A percentile compares a stretch with the other conserved stretches of the same genome.
Conservation (phyloP, 352 stramenopile species). For the Pythium oligandrum region DNA sequence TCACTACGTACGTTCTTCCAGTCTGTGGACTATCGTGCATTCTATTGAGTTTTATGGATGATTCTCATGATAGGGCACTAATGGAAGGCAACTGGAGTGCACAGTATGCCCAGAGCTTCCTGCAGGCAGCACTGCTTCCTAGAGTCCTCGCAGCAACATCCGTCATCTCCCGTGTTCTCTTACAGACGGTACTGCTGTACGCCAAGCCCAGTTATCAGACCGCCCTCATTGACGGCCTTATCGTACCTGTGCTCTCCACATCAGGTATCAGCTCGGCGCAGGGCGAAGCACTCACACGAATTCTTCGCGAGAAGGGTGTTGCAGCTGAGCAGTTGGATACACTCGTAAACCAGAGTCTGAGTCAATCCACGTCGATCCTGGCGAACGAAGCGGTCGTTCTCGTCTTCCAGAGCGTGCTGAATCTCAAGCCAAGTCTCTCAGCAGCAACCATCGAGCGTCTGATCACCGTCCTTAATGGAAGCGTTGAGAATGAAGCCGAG, state of each 20-base stretch:
- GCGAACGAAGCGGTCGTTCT: conserved; percentile 61
- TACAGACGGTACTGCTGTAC: conserved; percentile 57
- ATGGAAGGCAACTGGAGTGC: conserved; percentile 70
- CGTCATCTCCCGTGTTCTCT: conserved; percentile 68
- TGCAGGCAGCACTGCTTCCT: conserved; percentile 48
- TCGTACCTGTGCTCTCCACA: conserved; percentile 45
- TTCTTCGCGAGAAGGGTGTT: conserved; percentile 46
- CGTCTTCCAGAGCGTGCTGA: conserved; percentile 73
- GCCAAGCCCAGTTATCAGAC: conserved; percentile 31
- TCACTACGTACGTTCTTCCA: conserved; percentile 30
- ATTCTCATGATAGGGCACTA: conserved; percentile 28
- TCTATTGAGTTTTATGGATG: too few relatives aligned
- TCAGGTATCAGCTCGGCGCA: conserved; percentile 36
- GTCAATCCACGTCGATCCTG: conserved; percentile 18
- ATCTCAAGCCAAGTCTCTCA: conserved; percentile 46
- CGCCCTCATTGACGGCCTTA: conserved; percentile 42
- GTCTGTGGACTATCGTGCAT: too few relatives aligned
- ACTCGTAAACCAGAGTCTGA: conserved; percentile 33
- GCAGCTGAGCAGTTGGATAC: conserved; percentile 41
- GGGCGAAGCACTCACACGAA: conserved; percentile 63
- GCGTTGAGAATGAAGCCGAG: conserved; percentile 1
- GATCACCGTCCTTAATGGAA: not conserved
- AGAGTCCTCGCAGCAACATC: conserved; percentile 50
- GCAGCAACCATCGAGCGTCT: conserved; percentile 34
- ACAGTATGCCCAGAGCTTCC: conserved; percentile 53